Percentiles rank a stretch among this genome's conserved stretches.
These are phyloP conservation scores for Epichloe elymi DNA, from an alignment of 2,329 filamentous ascomycete genomes.

Conservation along the genomic window DNA sequence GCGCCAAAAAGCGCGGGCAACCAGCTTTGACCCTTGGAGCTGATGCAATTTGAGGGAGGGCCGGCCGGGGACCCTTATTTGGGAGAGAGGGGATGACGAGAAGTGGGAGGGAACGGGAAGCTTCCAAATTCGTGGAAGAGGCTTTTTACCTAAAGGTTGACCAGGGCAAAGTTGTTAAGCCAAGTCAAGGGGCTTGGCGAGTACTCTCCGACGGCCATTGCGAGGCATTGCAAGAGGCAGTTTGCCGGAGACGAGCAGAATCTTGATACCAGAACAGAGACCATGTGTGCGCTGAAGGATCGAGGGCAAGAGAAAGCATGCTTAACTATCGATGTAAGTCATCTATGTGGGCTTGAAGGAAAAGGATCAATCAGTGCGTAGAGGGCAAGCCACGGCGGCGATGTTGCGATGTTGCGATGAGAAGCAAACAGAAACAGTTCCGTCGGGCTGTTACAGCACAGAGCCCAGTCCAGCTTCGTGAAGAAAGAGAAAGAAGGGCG, in stretches of 20 bases:
- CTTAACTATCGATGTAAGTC: too few relatives aligned
- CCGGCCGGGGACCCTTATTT: background rate
- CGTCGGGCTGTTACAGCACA: background rate
- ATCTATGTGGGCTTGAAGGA: too few relatives aligned
- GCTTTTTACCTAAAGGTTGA: background rate
- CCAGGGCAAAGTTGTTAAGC: background rate
- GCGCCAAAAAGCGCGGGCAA: background rate
- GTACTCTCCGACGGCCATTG: background rate
- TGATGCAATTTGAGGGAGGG: conserved; percentile 2
- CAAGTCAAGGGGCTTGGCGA: background rate
- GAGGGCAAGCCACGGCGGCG: too few relatives aligned
- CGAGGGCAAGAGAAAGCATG: too few relatives aligned
- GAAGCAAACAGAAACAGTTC: too few relatives aligned
- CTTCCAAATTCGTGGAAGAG: background rate
- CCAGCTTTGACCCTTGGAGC: background rate
- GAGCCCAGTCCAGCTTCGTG: too few relatives aligned
- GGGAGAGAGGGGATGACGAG: background rate
- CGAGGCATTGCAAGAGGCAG: too few relatives aligned
- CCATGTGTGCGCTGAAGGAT: too few relatives aligned
- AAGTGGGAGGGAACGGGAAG: background rate
- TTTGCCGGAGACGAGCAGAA: too few relatives aligned
- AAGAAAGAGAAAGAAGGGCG: too few relatives aligned
- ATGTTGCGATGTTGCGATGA: too few relatives aligned
- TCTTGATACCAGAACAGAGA: background rate
- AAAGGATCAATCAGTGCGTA: too few relatives aligned